A percentile compares a stretch with the other conserved stretches of the same genome.
phyloP scores from a whole-genome alignment of 2,329 filamentous ascomycete genomes.

The Cryphonectria radicalis region DNA sequence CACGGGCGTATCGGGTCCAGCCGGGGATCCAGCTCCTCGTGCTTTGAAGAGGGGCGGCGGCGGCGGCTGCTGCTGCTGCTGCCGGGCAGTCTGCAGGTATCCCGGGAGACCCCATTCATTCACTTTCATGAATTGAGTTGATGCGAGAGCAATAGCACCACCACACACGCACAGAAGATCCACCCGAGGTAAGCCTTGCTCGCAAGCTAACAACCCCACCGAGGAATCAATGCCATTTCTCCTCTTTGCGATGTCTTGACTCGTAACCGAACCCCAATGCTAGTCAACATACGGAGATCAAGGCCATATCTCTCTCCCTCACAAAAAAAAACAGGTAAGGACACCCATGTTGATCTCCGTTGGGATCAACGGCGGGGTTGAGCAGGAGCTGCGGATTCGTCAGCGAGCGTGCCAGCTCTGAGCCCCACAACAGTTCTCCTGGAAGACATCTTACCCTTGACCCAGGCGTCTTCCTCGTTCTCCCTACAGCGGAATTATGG shows the following conservation, averaged over 20 bases:
- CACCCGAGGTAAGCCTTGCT: neutral
- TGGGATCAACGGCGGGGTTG: neutral
- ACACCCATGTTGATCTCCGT: neutral
- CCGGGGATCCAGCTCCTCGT: neutral
- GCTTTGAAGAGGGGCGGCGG: neutral
- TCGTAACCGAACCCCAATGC: neutral
- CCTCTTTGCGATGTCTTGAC: constrained; percentile 1
- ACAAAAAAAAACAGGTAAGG: neutral
- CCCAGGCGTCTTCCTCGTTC: neutral
- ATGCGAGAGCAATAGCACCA: neutral
- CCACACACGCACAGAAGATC: neutral
- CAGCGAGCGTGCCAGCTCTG: neutral
- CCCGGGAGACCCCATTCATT: neutral
- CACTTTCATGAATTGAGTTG: neutral
- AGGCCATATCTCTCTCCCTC: neutral
- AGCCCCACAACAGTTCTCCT: neutral
- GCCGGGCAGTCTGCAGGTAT: neutral
- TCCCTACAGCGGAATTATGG: neutral
- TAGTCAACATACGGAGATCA: neutral
- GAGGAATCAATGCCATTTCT: neutral
- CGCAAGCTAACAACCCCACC: neutral
- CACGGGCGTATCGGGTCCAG: neutral
- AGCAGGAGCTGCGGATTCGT: neutral
- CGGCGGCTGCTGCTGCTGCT: too few relatives aligned
- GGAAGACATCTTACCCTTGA: neutral